A percentile compares a stretch with the other conserved stretches of the same genome.
Evolutionary conservation across 2,329 filamentous ascomycete species (phyloP).

Genomic region (Botrytis deweyae): DNA sequence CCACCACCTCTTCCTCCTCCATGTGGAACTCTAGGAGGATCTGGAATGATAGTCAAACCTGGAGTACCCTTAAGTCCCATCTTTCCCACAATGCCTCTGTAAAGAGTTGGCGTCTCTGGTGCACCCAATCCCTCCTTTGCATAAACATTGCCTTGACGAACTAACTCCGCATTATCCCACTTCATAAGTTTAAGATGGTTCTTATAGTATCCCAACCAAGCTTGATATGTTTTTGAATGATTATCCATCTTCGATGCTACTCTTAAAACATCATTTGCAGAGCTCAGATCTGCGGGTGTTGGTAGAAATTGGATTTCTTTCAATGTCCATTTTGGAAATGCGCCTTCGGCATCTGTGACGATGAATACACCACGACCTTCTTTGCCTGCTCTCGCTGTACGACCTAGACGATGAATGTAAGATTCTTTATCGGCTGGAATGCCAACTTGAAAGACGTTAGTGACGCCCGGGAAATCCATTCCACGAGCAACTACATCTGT

Average conservation of each 20-base stretch:
- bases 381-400: conserved; percentile 73
- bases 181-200: conserved; percentile 46
- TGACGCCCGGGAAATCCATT: conserved; percentile 80
- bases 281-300: conserved; percentile 48
- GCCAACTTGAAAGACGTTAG: conserved; percentile 75
- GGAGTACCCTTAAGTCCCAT: conserved; percentile 56
- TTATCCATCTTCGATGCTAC: conserved; percentile 48
- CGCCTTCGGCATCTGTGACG: conserved; percentile 55
- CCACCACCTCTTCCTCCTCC: conserved; percentile 27
- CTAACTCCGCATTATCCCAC: conserved; percentile 43
- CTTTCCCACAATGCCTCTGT: conserved; percentile 51
- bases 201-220: conserved; percentile 57
- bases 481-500: conserved; percentile 79
- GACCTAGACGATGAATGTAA: conserved; percentile 75
- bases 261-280: conserved; percentile 41
- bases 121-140: conserved; percentile 50
- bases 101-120: conserved; percentile 48
- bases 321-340: conserved; percentile 51
- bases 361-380: conserved; percentile 71
- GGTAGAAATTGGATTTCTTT: conserved; percentile 55
- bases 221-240: conserved; percentile 53
- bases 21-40: conserved; percentile 40
- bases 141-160: conserved; percentile 52
- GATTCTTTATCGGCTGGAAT: conserved; percentile 63
- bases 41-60: conserved; percentile 49